Evolutionary conservation across 176 grass and related monocot species (phyloP).

Genomic region (Typha latifolia): DNA sequence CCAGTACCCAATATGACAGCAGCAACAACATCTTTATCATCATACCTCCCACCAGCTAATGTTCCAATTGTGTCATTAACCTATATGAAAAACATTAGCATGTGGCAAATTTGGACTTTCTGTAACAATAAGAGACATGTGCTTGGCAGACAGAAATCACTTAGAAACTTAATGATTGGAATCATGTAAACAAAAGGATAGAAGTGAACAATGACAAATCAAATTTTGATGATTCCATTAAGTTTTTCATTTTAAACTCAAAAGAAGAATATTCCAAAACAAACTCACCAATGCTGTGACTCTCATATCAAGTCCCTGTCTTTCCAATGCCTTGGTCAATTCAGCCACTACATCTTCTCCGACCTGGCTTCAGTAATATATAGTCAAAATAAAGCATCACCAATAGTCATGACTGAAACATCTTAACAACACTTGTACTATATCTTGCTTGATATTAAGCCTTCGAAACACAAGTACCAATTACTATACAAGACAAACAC

Average conservation of each 20-base stretch:
- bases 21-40: conserved; percentile 49
- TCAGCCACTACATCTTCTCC: conserved; percentile 62
- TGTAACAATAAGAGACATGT: too few relatives aligned
- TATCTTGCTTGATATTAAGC: too few relatives aligned
- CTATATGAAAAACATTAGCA: conserved; percentile 15
- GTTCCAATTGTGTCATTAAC: conserved; percentile 62
- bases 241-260: not conserved
- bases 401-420: too few relatives aligned
- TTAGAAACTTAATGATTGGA: not conserved
- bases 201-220: not conserved
- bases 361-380: conserved; percentile 32
- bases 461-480: too few relatives aligned
- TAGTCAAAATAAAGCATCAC: not conserved
- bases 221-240: not conserved
- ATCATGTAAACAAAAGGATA: not conserved
- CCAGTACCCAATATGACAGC: conserved; percentile 73
- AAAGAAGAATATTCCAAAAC: conserved; percentile 2
- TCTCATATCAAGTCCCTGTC: conserved; percentile 60
- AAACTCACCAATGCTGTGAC: conserved; percentile 48
- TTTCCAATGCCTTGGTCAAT: conserved; percentile 52
- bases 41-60: conserved; percentile 54
- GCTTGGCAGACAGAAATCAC: too few relatives aligned
- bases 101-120: not conserved
- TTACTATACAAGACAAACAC: too few relatives aligned
- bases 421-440: too few relatives aligned